These are phyloP conservation scores for Cylindricascospora bacillispora DNA, from an alignment of 1,139 yeast genomes.

Conservation along the genomic window DNA sequence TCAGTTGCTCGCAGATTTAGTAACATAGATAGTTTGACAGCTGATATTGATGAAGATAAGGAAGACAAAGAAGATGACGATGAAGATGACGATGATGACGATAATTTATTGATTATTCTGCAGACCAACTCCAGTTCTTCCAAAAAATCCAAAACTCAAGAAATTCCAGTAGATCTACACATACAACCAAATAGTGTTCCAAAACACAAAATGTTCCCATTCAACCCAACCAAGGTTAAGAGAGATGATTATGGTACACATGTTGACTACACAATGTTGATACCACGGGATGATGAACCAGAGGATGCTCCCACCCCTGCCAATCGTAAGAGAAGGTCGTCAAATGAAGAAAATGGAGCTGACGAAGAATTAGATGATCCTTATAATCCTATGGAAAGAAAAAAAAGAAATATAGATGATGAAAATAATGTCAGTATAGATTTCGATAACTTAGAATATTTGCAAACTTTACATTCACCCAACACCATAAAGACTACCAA, in stretches of 20 bases:
- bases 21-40: slow-evolving; percentile 6
- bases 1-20: too few species aligned
- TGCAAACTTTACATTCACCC: slow-evolving; percentile 33
- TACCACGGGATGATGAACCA: slow-evolving; percentile 40
- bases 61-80: slow-evolving; percentile 27
- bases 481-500: slow-evolving; percentile 29
- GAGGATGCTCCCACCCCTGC: slow-evolving; percentile 11
- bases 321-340: slow-evolving; percentile 15
- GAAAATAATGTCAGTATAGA: slow-evolving; percentile 17
- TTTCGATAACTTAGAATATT: slow-evolving; percentile 33
- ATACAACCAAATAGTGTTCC: slow-evolving; percentile 45
- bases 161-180: slow-evolving; percentile 42
- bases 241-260: slow-evolving; percentile 80
- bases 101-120: slow-evolving; percentile 10
- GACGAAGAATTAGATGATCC: slow-evolving; percentile 19
- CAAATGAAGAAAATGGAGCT: slow-evolving; percentile 6
- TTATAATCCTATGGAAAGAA: slow-evolving; percentile 12
- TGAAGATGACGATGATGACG: slow-evolving; percentile 26
- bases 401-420: slow-evolving; percentile 6
- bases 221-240: slow-evolving; percentile 40
- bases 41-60: slow-evolving; percentile 11
- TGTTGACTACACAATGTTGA: slow-evolving; percentile 43
- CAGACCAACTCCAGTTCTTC: slow-evolving; percentile 5
- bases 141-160: slow-evolving; percentile 11
- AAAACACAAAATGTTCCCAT: slow-evolving; percentile 73